A percentile compares a stretch with the other conserved stretches of the same genome.
Evolutionary conservation across 1,139 yeast species (phyloP).

Genomic region (Geotrichum reessii): DNA sequence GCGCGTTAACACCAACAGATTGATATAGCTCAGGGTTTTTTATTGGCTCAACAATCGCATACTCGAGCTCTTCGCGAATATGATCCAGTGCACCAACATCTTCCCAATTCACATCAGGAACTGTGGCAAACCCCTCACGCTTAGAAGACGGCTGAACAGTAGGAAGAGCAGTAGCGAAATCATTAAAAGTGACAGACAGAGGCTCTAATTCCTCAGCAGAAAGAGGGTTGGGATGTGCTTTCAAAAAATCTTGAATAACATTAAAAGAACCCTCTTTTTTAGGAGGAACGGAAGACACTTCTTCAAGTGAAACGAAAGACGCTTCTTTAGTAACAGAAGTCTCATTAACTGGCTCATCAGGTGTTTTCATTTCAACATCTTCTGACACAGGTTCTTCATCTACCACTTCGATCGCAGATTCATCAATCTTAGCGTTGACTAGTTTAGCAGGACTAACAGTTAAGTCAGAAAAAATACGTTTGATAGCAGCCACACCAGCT

Average conservation of each 20-base stretch:
- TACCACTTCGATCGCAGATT: constrained; percentile 24
- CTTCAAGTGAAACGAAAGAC: not conserved
- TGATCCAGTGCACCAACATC: constrained; percentile 84
- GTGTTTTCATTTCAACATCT: constrained; percentile 17
- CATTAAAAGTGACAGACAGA: constrained; percentile 67
- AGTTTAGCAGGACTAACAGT: constrained; percentile 39
- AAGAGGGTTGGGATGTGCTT: constrained; percentile 72
- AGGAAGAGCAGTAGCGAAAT: constrained; percentile 80
- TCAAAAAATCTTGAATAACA: constrained; percentile 66
- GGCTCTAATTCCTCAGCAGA: constrained; percentile 69
- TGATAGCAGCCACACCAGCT: constrained; percentile 92
- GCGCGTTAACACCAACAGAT: constrained; percentile 91
- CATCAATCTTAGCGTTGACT: constrained; percentile 25
- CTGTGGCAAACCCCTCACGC: constrained; percentile 97
- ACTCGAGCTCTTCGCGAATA: constrained; percentile 83
- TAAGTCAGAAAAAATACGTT: constrained; percentile 58
- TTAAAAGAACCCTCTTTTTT: constrained; percentile 39
- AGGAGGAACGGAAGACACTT: constrained; percentile 23
- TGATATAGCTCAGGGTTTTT: constrained; percentile 84
- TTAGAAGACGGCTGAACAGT: constrained; percentile 95
- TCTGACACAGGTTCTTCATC: constrained; percentile 18
- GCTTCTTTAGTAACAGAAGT: not conserved
- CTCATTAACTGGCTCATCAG: not conserved
- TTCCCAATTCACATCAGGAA: constrained; percentile 95
- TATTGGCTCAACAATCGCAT: constrained; percentile 97